Percentiles rank a stretch among this genome's conserved stretches.
Evolutionary conservation across 805 yeast species (phyloP).

Genomic region (Teunomyces tritomae): DNA sequence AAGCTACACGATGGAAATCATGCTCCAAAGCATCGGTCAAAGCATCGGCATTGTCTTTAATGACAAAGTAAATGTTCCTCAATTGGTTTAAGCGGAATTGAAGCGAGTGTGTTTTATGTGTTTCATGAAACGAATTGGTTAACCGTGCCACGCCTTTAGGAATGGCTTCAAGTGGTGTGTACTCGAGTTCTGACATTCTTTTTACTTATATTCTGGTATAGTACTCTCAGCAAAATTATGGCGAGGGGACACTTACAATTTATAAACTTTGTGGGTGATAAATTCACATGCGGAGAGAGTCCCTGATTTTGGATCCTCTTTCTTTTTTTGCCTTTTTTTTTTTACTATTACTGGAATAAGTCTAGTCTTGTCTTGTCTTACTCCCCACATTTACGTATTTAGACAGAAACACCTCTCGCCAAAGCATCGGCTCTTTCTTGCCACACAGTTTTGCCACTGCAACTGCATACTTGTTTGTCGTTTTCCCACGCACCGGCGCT

Average conservation of each 20-base stretch:
- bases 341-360: too few relatives aligned
- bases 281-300: neutral
- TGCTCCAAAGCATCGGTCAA: constrained; percentile 55
- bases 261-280: neutral
- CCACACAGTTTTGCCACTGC: constrained; percentile 96
- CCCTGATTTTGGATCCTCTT: neutral
- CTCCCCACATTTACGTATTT: neutral
- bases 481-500: constrained; percentile 98
- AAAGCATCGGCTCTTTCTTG: constrained; percentile 84
- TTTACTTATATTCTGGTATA: neutral
- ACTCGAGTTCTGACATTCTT: constrained; percentile 13
- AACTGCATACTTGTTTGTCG: constrained; percentile 87
- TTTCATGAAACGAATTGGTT: constrained; percentile 38
- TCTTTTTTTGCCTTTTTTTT: neutral
- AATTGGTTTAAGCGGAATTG: constrained; percentile 60
- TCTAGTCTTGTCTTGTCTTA: neutral
- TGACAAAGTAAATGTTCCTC: constrained; percentile 61
- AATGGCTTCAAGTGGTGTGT: constrained; percentile 50
- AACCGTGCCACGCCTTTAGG: constrained; percentile 45
- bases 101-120: constrained; percentile 49
- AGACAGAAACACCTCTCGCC: constrained; percentile 47
- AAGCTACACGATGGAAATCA: constrained; percentile 66
- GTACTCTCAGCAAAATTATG: too few relatives aligned
- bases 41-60: constrained; percentile 55
- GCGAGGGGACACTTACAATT: too few relatives aligned